A percentile compares a stretch with the other conserved stretches of the same genome.
These are phyloP conservation scores for Stemphylium lycopersici DNA, from an alignment of 2,329 filamentous ascomycete species.

Conservation along the genomic window DNA sequence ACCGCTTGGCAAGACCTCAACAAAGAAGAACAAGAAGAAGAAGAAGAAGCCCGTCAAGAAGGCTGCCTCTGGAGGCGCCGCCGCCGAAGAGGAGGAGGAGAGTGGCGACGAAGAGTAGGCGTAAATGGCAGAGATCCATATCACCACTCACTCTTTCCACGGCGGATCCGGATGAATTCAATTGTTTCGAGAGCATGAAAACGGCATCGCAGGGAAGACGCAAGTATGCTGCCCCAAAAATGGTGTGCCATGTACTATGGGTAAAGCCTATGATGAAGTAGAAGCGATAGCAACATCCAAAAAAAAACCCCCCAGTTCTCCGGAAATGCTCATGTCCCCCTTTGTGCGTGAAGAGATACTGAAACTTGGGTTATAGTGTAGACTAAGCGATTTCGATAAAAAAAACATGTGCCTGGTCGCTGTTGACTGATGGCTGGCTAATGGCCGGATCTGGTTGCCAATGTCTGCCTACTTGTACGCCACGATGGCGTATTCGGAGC, in stretches of 20 bases:
- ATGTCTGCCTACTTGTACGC: neutral
- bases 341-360: neutral
- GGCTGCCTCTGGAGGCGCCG: conserved; percentile 58
- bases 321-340: neutral
- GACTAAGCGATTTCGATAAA: neutral
- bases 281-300: conserved; percentile 14
- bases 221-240: neutral
- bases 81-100: conserved; percentile 41
- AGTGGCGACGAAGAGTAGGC: conserved; percentile 46
- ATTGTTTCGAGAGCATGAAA: conserved; percentile 2
- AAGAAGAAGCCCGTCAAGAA: conserved; percentile 75
- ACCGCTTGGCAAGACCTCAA: conserved; percentile 69
- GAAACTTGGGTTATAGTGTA: neutral
- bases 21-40: conserved; percentile 86
- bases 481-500: neutral
- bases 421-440: neutral
- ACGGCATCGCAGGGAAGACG: conserved; percentile 2
- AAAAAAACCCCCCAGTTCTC: conserved; percentile 7
- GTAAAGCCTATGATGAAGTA: conserved; percentile 8
- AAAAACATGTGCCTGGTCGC: neutral
- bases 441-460: neutral
- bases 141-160: neutral
- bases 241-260: conserved; percentile 1
- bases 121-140: conserved; percentile 1
- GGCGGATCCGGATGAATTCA: conserved; percentile 2